A percentile compares a stretch with the other conserved stretches of the same genome.
These are phyloP conservation scores for Trichoderma lentiforme DNA, from an alignment of 2,329 filamentous ascomycete genomes.

Conservation along the genomic window DNA sequence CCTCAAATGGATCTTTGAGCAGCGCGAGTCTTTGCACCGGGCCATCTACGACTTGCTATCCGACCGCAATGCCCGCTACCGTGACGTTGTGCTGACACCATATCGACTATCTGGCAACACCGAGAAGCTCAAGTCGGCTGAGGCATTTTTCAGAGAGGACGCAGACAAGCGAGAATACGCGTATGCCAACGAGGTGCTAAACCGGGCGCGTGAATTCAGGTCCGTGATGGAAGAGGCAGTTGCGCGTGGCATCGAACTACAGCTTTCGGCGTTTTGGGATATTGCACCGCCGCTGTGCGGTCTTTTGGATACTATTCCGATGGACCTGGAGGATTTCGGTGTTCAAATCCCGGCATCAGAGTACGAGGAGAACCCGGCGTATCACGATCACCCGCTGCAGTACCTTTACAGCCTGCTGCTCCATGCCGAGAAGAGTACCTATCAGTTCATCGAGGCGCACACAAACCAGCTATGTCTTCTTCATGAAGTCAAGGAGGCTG, in stretches of 20 bases:
- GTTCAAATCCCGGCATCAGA: slow-evolving; percentile 77
- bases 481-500: slow-evolving; percentile 82
- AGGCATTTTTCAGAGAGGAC: slow-evolving; percentile 79
- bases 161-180: slow-evolving; percentile 66
- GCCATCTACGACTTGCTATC: slow-evolving; percentile 81
- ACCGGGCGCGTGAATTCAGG: slow-evolving; percentile 73
- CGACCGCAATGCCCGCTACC: slow-evolving; percentile 83
- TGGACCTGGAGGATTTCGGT: slow-evolving; percentile 55
- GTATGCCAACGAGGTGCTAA: slow-evolving; percentile 68
- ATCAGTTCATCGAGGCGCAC: slow-evolving; percentile 95
- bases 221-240: slow-evolving; percentile 81
- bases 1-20: slow-evolving; percentile 95
- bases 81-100: slow-evolving; percentile 76
- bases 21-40: slow-evolving; percentile 80
- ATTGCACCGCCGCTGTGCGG: slow-evolving; percentile 80
- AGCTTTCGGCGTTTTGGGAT: slow-evolving; percentile 95
- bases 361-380: slow-evolving; percentile 80
- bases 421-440: slow-evolving; percentile 87
- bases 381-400: slow-evolving; percentile 77
- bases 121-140: slow-evolving; percentile 75
- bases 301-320: slow-evolving; percentile 76
- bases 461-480: slow-evolving; percentile 85
- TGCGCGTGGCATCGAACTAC: slow-evolving; percentile 80
- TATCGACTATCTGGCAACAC: slow-evolving; percentile 72
- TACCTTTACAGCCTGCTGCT: slow-evolving; percentile 83